These are phyloP conservation scores for Fragaria ananassa DNA, from an alignment of 306 rosid genomes.

Conservation along the genomic window DNA sequence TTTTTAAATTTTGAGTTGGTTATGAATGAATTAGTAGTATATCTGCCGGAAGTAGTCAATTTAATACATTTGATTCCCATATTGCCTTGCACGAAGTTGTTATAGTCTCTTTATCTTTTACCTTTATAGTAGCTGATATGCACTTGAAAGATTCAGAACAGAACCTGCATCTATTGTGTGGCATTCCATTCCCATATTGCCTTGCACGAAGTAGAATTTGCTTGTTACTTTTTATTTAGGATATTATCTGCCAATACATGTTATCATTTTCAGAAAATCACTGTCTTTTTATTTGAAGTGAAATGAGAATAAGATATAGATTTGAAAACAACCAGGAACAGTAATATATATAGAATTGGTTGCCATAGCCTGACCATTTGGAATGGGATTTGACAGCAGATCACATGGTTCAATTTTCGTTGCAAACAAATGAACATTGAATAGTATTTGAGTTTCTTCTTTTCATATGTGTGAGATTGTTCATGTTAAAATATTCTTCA, in stretches of 20 bases:
- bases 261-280: not conserved
- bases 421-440: not conserved
- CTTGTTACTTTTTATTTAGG: not conserved
- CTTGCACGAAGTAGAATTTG: not conserved
- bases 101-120: not conserved
- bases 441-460: not conserved
- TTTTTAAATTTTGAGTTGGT: not conserved
- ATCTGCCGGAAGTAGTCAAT: not conserved
- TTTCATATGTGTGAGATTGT: not conserved
- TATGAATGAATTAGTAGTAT: not conserved
- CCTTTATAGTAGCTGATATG: not conserved
- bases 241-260: not conserved
- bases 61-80: not conserved
- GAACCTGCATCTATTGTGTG: not conserved
- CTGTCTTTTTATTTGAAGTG: not conserved
- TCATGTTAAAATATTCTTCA: not conserved
- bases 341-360: not conserved
- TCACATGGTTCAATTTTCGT: not conserved
- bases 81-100: not conserved
- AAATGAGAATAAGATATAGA: not conserved
- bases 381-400: not conserved
- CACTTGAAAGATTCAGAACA: not conserved
- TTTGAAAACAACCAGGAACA: not conserved
- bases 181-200: no score
- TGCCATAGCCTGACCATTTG: not conserved